Evolutionary conservation across 2,329 filamentous ascomycete genomes (phyloP), one percentile per base, ranked within the genome.

Genomic region (Acrodontium crateriforme): DNA sequence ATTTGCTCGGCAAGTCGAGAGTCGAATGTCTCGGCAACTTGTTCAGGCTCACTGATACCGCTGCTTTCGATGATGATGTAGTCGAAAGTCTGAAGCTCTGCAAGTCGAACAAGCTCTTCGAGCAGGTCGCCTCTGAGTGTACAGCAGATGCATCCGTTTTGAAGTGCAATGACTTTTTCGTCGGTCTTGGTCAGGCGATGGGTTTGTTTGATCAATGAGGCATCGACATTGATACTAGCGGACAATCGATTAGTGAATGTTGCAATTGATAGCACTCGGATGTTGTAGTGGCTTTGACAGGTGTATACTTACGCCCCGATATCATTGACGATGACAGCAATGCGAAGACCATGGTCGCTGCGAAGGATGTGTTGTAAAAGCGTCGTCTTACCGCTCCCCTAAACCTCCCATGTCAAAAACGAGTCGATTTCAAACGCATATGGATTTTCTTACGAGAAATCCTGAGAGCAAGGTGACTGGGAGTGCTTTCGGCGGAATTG

Each of bases 301-400:
- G 8, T 22, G 3, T 9, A 9, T 5, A 39, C 45, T 18, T 22
- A 46, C 44, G 36, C 45, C 35, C 42, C 57, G 54, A 81, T 78
- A 34, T 81, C 77, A 39, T 82, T 81, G 19, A 82, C 75, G 13
- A 81, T 75, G 9, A 81, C 69, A 1, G 74, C 77, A 32, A 82
- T 78, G 2, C 67, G 63, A 6, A 80, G 59, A 1, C 74, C 72
- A 50, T 81, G 76, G 3, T 77, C 62, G 0, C 69, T 72, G 18
- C 67, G 67, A 4, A 81, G 64, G 27, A 81, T 76, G 34, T 79
- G 69, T 34, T 78, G 68, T 0, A 81, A 60, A 0, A 81, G 60
- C 0, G 77, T 80, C 0, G 76, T 80, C 47, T 81, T 81, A 1
- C 77, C 77, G 24, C 72, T 69, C 8, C 75, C 74, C 71, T 74